A percentile compares a stretch with the other conserved stretches of the same genome.
Conservation (phyloP, 169 alveolate species). For the Fabrea salina region DNA sequence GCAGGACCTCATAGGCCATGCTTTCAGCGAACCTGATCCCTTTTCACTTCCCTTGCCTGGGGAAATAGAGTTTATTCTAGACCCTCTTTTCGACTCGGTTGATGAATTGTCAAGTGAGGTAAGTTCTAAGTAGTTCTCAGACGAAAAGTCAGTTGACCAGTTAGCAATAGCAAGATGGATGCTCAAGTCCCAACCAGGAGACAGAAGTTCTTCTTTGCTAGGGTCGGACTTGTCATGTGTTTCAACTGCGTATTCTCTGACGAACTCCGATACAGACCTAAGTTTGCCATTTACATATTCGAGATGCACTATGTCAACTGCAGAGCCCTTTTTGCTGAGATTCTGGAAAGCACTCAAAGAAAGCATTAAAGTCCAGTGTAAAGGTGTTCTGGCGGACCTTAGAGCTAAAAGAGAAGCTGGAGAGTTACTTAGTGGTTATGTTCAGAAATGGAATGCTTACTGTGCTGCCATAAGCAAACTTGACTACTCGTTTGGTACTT, state of each 20-base stretch:
- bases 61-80: not conserved
- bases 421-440: conserved; percentile 6
- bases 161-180: not conserved
- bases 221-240: too few species aligned
- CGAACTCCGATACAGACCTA: too few species aligned
- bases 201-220: too few species aligned
- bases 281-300: too few species aligned
- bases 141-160: not conserved
- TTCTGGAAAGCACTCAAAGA: not conserved
- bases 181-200: not conserved
- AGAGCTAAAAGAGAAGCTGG: not conserved
- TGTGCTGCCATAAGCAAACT: not conserved
- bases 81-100: not conserved
- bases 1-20: conserved; percentile 16
- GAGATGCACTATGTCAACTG: too few species aligned
- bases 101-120: too few species aligned
- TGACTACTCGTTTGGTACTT: not conserved
- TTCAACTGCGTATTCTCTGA: too few species aligned
- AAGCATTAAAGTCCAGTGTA: conserved; percentile 10
- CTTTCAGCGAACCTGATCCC: not conserved
- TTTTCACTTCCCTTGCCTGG: not conserved
- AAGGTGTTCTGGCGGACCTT: not conserved
- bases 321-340: not conserved
- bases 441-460: conserved; percentile 18
- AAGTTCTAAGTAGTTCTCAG: not conserved